Conservation (phyloP, 2,329 filamentous ascomycete genomes). For the Epichloe baconii region DNA sequence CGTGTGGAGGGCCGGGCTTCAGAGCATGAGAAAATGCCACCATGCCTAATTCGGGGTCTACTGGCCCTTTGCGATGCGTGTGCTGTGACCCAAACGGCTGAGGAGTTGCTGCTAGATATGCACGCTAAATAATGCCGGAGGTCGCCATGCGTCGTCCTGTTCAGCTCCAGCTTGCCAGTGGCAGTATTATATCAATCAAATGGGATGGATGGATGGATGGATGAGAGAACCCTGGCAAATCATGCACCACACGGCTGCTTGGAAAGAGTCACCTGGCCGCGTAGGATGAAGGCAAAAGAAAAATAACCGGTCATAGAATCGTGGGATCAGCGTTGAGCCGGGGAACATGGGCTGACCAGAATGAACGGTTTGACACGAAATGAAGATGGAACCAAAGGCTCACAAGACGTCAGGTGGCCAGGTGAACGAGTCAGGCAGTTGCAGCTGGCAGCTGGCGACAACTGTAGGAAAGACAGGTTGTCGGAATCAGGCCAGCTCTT, state of each 20-base stretch:
- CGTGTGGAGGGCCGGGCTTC: not conserved
- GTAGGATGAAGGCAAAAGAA: not conserved
- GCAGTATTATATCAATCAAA: not conserved
- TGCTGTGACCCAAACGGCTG: not conserved
- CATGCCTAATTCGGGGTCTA: not conserved
- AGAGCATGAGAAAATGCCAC: not conserved
- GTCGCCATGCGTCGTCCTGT: conserved; percentile 1
- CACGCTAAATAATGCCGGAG: not conserved
- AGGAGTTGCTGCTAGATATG: not conserved
- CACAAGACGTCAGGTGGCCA: not conserved
- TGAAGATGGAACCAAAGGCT: not conserved
- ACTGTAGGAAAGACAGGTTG: not conserved
- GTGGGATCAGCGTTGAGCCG: not conserved
- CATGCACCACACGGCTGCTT: not conserved
- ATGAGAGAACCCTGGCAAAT: not conserved
- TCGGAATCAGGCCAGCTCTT: not conserved
- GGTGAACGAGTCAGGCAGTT: not conserved
- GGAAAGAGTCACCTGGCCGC: not conserved
- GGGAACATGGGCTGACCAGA: no score
- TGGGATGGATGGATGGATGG: not conserved
- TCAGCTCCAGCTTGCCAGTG: not conserved
- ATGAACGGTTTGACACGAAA: not conserved
- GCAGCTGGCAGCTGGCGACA: not conserved
- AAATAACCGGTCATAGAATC: not conserved
- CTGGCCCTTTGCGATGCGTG: not conserved